Conservation (phyloP, 2,329 filamentous ascomycete genomes). For the Stachybotrys chlorohalonatus region DNA sequence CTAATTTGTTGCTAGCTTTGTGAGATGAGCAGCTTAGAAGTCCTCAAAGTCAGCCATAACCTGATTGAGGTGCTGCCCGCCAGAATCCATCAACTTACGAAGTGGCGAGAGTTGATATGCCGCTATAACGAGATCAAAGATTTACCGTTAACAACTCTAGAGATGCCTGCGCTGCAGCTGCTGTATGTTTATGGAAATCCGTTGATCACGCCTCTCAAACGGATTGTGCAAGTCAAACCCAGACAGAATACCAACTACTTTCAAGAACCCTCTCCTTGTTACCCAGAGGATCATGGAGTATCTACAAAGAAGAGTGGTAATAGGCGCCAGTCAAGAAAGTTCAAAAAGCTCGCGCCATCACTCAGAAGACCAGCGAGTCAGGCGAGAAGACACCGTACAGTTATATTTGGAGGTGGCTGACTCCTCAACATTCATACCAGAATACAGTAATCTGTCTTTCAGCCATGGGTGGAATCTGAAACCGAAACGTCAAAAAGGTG, state of each 20-base stretch:
- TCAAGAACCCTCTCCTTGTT: neutral
- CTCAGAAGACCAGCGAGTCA: neutral
- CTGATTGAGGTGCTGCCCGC: neutral
- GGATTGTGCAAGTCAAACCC: neutral
- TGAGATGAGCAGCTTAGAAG: neutral
- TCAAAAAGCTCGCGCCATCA: too few relatives aligned
- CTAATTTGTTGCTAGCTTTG: neutral
- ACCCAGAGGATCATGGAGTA: neutral
- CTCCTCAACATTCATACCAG: neutral
- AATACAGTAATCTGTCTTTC: neutral
- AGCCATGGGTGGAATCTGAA: neutral
- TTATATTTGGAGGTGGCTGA: neutral
- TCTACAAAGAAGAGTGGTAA: neutral
- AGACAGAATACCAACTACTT: neutral
- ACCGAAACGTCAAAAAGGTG: neutral
- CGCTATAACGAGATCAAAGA: neutral
- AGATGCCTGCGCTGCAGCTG: neutral
- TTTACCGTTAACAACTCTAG: neutral
- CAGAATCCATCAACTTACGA: neutral
- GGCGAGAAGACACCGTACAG: neutral
- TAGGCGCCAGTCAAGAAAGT: too few relatives aligned
- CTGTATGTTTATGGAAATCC: neutral
- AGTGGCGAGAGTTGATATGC: neutral
- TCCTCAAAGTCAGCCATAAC: neutral
- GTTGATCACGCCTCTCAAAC: neutral